Base-by-base conservation (phyloP, 768 basidiomycete species). In the Lepiota brunneoincarnata region DNA sequence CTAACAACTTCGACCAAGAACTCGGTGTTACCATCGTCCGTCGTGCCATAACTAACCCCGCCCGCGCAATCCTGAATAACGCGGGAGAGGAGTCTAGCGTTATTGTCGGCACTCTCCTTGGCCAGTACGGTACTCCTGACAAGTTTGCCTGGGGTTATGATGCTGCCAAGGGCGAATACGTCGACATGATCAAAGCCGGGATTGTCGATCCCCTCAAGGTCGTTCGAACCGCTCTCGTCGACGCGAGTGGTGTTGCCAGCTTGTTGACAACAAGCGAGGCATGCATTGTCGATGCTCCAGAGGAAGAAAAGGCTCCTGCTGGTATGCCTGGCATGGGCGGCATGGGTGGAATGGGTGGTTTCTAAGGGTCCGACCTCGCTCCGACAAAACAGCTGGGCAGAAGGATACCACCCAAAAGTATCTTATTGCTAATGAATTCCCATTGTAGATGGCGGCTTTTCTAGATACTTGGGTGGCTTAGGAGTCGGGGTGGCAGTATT, bases 141-240 rank as follows among this genome's bases (percentile, higher is more conserved):
- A 83, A 93, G 74, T 93, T 93, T 67, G 77, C 75, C 11, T 85
- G 82, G 83, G 91, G 95, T 0, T 97, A 97, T 72, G 93, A 97
- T 60, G 93, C 95, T 21, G 80, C 84, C 64, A 89, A 87, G 75
- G 93, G 91, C 58, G 89, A 95, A 73, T 98, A 92, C 65, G 84
- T 88, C 41, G 92, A 98, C 72, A 94, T 98, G 93, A 88, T 98
- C 74, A 79, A 86, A 69, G 79, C 84, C 24, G 96, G 96, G 64
- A 97, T 98, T 61, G 87, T 98, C 41, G 96, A 98, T 74, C 95
- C 94, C 1, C 76, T 95, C 57, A 96, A 96, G 83, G 96, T 98
- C 47, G 95, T 97, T 47, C 77, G 92, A 63, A 96, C 93, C 2
- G 93, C 93, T 1, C 77, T 98, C 24, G 84, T 95, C 1, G 95